Evolutionary conservation across 129 eudicot species (phyloP).

Genomic region (Centrapalus pauciflorus): DNA sequence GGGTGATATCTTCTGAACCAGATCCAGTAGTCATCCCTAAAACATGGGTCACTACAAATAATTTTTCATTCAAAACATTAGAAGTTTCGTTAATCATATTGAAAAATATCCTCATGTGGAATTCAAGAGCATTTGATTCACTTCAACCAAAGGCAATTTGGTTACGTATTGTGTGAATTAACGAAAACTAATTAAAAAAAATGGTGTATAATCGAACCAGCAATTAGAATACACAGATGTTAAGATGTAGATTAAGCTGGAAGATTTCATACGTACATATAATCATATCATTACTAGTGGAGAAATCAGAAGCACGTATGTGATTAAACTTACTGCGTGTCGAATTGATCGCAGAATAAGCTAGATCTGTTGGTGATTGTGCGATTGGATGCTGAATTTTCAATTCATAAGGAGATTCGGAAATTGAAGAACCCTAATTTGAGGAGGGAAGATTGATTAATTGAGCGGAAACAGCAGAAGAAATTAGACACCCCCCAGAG

Average conservation of each 20-base stretch:
- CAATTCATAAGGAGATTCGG: neutral
- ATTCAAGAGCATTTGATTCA: neutral
- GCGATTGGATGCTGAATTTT: constrained; percentile 1
- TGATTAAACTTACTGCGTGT: constrained; percentile 9
- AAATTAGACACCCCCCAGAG: neutral
- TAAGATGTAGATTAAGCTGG: neutral
- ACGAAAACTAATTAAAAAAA: neutral
- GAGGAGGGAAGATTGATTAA: neutral
- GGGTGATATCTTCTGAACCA: no score
- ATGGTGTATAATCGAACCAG: neutral
- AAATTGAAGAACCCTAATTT: constrained; percentile 4
- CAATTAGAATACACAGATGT: neutral
- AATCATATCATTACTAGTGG: neutral
- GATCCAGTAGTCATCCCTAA: neutral
- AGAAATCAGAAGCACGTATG: neutral
- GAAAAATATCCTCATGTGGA: neutral
- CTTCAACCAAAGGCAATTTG: neutral
- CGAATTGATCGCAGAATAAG: constrained; percentile 6
- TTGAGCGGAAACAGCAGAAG: neutral
- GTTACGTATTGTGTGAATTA: neutral
- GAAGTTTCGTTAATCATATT: neutral
- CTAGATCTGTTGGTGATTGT: constrained; percentile 4
- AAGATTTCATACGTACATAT: neutral
- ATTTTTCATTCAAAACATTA: neutral
- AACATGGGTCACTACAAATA: neutral